phyloP scores from a whole-genome alignment of 768 basidiomycete genomes.

The Lactifluus piperatus region DNA sequence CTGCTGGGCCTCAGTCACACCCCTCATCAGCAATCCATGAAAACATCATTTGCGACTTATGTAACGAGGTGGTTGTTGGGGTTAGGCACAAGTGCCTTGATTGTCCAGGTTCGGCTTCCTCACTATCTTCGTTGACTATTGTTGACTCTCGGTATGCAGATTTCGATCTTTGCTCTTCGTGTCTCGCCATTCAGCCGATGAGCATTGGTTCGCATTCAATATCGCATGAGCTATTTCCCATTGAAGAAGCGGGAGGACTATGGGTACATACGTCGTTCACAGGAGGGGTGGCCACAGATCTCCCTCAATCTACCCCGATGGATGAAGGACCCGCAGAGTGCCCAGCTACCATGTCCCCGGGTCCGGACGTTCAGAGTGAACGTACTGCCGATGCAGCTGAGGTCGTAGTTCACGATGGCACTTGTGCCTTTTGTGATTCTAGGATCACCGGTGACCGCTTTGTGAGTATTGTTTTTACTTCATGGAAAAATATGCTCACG shows the following conservation, averaged over 20 bases:
- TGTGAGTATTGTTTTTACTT: slow-evolving; percentile 36
- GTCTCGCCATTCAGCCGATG: slow-evolving; percentile 36
- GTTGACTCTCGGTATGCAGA: slow-evolving; percentile 31
- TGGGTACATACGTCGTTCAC: slow-evolving; percentile 52
- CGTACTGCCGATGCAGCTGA: not conserved
- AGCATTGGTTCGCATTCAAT: slow-evolving; percentile 8
- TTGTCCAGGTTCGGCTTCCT: slow-evolving; percentile 46
- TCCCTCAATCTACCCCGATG: not conserved
- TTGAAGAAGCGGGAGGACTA: slow-evolving; percentile 55
- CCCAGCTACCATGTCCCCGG: not conserved
- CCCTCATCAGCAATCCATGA: slow-evolving; percentile 34
- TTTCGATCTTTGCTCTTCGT: slow-evolving; percentile 61
- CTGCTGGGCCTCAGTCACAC: not conserved
- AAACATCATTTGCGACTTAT: slow-evolving; percentile 59
- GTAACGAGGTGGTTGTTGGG: slow-evolving; percentile 48
- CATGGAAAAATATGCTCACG: not conserved
- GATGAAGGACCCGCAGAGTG: not conserved
- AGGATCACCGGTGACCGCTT: slow-evolving; percentile 62
- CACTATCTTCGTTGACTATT: not conserved
- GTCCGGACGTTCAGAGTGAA: not conserved
- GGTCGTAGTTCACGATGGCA: slow-evolving; percentile 49
- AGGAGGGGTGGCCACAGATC: slow-evolving; percentile 29
- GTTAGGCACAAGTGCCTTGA: slow-evolving; percentile 74
- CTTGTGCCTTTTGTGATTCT: slow-evolving; percentile 72
- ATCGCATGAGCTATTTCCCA: slow-evolving; percentile 59